Percentiles rank a stretch among this genome's conserved stretches.
These are phyloP conservation scores for Cladosporium sphaerospermum DNA, from an alignment of 2,329 filamentous ascomycete genomes.

Conservation along the genomic window DNA sequence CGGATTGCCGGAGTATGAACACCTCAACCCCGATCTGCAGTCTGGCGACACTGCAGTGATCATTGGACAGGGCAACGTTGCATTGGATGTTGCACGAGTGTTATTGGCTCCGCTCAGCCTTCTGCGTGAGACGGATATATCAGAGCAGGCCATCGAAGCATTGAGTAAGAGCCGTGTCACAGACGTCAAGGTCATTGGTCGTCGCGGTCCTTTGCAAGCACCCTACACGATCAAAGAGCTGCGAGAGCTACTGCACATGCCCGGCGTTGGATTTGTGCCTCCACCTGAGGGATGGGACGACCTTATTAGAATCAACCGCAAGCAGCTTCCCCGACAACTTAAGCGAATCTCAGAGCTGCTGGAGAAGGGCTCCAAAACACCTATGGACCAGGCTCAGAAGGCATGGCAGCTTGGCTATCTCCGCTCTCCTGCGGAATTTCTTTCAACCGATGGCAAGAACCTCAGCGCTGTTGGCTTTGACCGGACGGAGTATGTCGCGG, in stretches of 20 bases:
- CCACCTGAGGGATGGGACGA: conserved; percentile 29
- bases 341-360: conserved; percentile 76
- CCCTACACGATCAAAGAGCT: conserved; percentile 94
- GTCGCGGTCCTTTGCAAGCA: conserved; percentile 75
- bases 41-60: conserved; percentile 76
- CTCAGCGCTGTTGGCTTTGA: conserved; percentile 66
- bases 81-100: conserved; percentile 85
- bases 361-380: conserved; percentile 60
- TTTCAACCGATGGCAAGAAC: conserved; percentile 41
- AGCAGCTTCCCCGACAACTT: conserved; percentile 66
- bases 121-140: conserved; percentile 79
- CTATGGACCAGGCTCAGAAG: conserved; percentile 47
- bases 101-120: conserved; percentile 69
- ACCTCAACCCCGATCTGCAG: conserved; percentile 66
- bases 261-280: conserved; percentile 63
- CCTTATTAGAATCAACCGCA: conserved; percentile 47
- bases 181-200: conserved; percentile 78
- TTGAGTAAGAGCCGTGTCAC: conserved; percentile 68
- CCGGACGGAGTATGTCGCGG: conserved; percentile 34
- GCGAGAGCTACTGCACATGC: conserved; percentile 76
- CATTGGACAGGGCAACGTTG: conserved; percentile 93
- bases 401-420: conserved; percentile 84
- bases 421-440: conserved; percentile 67
- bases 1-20: conserved; percentile 74
- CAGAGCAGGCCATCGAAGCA: conserved; percentile 70